Percentiles rank a stretch among this genome's conserved stretches.
Conservation (phyloP, 2,329 filamentous ascomycete species). For the Fusarium gaditjirri region DNA sequence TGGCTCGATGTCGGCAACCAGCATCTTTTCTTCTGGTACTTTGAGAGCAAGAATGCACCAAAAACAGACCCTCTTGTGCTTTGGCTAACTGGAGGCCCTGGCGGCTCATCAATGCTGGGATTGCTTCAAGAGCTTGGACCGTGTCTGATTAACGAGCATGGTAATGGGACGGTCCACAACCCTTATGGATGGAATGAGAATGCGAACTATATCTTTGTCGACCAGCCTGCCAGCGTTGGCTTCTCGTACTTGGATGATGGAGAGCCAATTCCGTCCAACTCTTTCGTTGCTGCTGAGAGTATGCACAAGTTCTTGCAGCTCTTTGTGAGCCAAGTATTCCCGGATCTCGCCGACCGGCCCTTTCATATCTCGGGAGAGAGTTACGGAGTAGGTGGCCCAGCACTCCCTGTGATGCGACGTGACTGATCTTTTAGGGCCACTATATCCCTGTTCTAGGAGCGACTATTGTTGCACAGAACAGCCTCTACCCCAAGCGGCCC, state of each 20-base stretch:
- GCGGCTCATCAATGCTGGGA: constrained; percentile 30
- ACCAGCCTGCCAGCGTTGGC: constrained; percentile 35
- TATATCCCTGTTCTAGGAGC: constrained; percentile 36
- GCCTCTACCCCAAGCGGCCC: constrained; percentile 14
- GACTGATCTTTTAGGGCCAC: constrained; percentile 13
- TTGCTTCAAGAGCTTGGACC: constrained; percentile 34
- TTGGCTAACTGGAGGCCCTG: constrained; percentile 38
- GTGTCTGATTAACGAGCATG: constrained; percentile 30
- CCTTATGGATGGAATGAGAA: constrained; percentile 37
- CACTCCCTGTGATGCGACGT: accelerated
- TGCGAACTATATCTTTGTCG: constrained; percentile 38
- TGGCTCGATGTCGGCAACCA: constrained; percentile 31
- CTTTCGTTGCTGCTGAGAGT: constrained; percentile 30
- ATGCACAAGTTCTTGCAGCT: constrained; percentile 36
- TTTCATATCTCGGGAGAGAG: constrained; percentile 38
- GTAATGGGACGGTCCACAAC: constrained; percentile 19
- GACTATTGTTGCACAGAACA: constrained; percentile 37
- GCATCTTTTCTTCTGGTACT: constrained; percentile 40
- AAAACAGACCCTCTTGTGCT: constrained; percentile 28
- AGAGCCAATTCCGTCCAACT: constrained; percentile 20
- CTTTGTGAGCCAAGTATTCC: constrained; percentile 24
- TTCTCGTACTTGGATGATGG: constrained; percentile 38
- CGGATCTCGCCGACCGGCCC: neutral
- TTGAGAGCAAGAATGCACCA: constrained; percentile 32
- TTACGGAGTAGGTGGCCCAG: constrained; percentile 13